Base-by-base conservation (phyloP, 495 filamentous ascomycete species). In the Lasiosphaeria miniovina region DNA sequence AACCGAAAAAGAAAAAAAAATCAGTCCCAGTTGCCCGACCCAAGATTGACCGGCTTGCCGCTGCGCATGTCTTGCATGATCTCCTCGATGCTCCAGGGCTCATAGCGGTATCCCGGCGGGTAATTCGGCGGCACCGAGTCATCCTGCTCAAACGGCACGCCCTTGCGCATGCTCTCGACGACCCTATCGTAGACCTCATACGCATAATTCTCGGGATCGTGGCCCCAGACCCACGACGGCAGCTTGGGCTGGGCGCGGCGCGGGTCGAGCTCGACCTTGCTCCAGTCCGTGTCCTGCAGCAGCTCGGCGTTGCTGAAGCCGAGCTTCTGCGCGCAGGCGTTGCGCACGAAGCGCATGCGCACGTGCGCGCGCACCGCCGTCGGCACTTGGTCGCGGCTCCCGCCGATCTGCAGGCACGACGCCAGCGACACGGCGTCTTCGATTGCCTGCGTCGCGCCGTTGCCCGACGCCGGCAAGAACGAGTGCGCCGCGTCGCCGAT, bases 401-500 rank as follows among this genome's bases (percentile, higher is more conserved):
- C 83, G 24, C 73, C 83, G 9, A 85, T 65, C 62, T 84, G 77
- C 14, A 90, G 75, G 52, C 82, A 86, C 1, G 82, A 76, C 3
- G 87, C 86, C 3, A 90, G 67, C 1, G 82, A 83, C 43, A 87
- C 77, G 15, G 80, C 87, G 63, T 90, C 88, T 60, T 90, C 88
- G 58, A 90, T 83, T 0, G 88, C 87, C 63, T 88, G 86, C 6
- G 85, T 88, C 6, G 84, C 87, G 4, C 87, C 88, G 59, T 88
- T 85, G 8, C 80, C 81, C 2, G 81, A 85, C 1, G 86, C 84
- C 0, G 87, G 87, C 9, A 89, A 73, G 68, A 88, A 88, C 14
- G 86, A 83, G 71, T 90, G 88, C 11, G 88, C 87, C 0, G 84
- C 79, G 59, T 90, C 88, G 24, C 87, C 88, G 49, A 89, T 74